Evolutionary conservation across 306 rosid species (phyloP), one percentile per base, ranked within the genome.

Genomic region (Sicyos baderoa): DNA sequence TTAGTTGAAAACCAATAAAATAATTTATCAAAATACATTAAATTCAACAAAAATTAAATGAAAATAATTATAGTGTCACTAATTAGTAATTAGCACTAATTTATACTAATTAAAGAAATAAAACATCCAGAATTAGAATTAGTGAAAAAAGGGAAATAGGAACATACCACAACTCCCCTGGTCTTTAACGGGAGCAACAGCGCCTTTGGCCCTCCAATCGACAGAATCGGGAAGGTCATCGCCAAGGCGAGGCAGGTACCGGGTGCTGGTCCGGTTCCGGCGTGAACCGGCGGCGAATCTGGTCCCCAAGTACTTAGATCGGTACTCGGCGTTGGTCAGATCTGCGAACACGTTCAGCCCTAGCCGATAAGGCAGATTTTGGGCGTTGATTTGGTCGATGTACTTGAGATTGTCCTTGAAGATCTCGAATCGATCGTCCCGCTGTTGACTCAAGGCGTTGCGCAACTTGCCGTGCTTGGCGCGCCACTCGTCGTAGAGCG

Each of bases 201-300:
- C 99, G 45, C 99, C 99, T 80, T 88, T 75, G 77, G 85, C 72
- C 77, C 99, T 85, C 99, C 99, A 94, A 78, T 94, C 99, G 68
- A 94, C 76, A 17, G 78, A 74, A 0, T 84, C 90, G 0, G 99
- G 99, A 73, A 94, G 49, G 2, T 72, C 11, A 7, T 85, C 97
- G 5, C 96, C 91, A 74, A 86, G 86, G 56, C 84, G 88, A 66
- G 89, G 86, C 64, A 73, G 78, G 65, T 90, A 88, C 1, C 96
- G 85, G 48, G 75, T 50, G 63, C 83, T 85, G 23, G 56, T 70
- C 45, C 71, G 86, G 6, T 50, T 9, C 23, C 80, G 19, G 73
- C 79, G 80, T 67, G 79, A 86, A 59, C 68, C 83, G 0, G 79
- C 16, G 1, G 76, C 79, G 15, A 66, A 25, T 75, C 40, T 81